Percentiles rank a stretch among this genome's conserved stretches.
Conservation (phyloP, 2,329 filamentous ascomycete genomes). For the Cladophialophora exuberans region DNA sequence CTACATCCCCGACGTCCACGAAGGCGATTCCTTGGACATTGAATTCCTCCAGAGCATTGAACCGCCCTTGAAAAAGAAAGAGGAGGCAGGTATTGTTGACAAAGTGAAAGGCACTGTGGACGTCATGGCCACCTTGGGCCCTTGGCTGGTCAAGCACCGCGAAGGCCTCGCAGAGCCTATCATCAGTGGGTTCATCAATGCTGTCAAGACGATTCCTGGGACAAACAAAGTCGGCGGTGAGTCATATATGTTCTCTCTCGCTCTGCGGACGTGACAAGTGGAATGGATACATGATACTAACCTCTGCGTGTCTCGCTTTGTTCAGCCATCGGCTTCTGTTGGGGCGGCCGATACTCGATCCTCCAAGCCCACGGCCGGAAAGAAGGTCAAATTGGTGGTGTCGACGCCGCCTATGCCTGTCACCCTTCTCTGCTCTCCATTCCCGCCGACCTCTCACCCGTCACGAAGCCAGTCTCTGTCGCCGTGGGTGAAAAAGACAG, state of each 20-base stretch:
- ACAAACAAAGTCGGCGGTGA: conserved; percentile 41
- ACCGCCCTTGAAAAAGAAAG: conserved; percentile 45
- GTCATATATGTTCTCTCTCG: background rate
- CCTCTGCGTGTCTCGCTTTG: background rate
- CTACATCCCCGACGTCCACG: conserved; percentile 49
- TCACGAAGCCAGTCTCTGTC: conserved; percentile 45
- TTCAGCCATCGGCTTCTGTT: conserved; percentile 50
- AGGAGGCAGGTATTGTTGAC: conserved; percentile 41
- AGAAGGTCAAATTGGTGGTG: conserved; percentile 35
- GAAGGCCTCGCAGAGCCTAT: conserved; percentile 47
- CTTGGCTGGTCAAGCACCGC: conserved; percentile 49
- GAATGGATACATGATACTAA: background rate
- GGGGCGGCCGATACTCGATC: conserved; percentile 48
- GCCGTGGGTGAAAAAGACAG: conserved; percentile 49
- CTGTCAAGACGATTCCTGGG: conserved; percentile 43
- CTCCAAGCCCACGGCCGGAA: conserved; percentile 36
- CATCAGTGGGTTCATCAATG: conserved; percentile 48
- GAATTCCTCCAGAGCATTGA: conserved; percentile 48
- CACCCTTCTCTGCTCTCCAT: conserved; percentile 48
- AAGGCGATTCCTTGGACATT: conserved; percentile 44
- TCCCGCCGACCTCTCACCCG: conserved; percentile 46
- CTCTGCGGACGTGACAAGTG: background rate
- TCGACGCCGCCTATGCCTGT: conserved; percentile 47
- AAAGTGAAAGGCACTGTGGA: conserved; percentile 47
- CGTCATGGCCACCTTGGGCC: conserved; percentile 45